Evolutionary conservation across 495 filamentous ascomycete genomes (phyloP).

Genomic region (Neurospora sp.): DNA sequence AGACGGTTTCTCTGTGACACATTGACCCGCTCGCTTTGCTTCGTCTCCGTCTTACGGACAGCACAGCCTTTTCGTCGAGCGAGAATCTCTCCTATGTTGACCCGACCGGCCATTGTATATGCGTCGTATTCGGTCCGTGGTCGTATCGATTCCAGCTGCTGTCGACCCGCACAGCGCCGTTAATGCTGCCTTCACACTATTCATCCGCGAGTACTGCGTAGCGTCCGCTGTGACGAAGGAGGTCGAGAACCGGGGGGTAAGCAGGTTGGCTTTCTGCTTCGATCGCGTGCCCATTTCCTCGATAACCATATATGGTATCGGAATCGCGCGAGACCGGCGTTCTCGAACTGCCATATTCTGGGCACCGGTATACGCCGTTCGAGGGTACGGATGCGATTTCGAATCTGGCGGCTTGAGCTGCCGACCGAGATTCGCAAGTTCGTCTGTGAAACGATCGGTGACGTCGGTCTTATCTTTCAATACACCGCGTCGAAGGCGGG

Average conservation of each 20-base stretch:
- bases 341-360: background rate
- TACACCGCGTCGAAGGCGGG: background rate
- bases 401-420: too few species aligned
- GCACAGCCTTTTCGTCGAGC: background rate
- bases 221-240: background rate
- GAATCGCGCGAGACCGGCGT: background rate
- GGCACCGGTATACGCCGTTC: background rate
- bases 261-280: background rate
- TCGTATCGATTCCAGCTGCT: background rate
- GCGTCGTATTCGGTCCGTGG: background rate
- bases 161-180: background rate
- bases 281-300: background rate
- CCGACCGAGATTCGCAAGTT: too few species aligned
- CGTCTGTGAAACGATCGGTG: too few species aligned
- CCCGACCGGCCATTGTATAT: background rate
- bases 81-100: background rate
- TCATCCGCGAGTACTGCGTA: background rate
- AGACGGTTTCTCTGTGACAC: background rate
- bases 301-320: rapidly evolving
- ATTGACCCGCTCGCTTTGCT: too few species aligned
- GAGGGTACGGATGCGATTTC: too few species aligned
- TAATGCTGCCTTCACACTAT: background rate
- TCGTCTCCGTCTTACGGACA: background rate
- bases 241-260: background rate
- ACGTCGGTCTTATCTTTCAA: too few species aligned